Conservation (phyloP, 805 yeast species). For the Cyberlindnera americana region DNA sequence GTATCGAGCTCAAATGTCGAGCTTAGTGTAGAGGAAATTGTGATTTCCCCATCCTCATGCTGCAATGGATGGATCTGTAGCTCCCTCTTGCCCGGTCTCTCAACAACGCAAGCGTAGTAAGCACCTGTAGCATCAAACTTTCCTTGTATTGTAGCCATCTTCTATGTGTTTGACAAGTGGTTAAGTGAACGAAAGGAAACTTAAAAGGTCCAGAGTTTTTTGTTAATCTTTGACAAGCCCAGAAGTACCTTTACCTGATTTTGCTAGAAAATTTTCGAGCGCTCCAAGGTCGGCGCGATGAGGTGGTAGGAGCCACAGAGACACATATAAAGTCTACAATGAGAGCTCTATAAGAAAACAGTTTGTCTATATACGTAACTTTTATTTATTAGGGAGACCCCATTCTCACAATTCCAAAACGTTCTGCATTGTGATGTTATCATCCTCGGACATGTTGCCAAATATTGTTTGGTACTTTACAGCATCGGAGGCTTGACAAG, state of each 20-base stretch:
- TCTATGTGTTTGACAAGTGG: no score
- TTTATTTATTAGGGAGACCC: no score
- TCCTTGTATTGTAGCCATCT: slow-evolving; percentile 12
- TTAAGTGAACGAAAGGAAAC: no score
- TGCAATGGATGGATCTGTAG: slow-evolving; percentile 38
- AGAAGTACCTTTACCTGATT: not conserved
- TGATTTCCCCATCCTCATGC: slow-evolving; percentile 17
- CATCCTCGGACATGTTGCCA: slow-evolving; percentile 35
- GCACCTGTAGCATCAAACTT: slow-evolving; percentile 30
- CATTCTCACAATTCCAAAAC: slow-evolving; percentile 30
- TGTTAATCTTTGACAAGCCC: no score
- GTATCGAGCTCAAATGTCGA: slow-evolving; percentile 39
- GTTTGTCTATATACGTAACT: no score
- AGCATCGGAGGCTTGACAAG: slow-evolving; percentile 46
- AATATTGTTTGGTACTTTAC: slow-evolving; percentile 47
- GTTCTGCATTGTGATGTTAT: slow-evolving; percentile 32
- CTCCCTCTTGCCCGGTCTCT: slow-evolving; percentile 44
- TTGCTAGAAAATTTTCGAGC: slow-evolving; percentile 14
- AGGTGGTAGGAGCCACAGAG: slow-evolving; percentile 11
- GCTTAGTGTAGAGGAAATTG: slow-evolving; percentile 23
- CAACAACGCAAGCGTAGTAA: slow-evolving; percentile 37
- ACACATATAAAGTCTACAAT: no score
- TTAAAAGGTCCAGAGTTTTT: no score
- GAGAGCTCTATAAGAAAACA: no score
- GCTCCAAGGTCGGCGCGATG: slow-evolving; percentile 15